Conservation (phyloP, 495 filamentous ascomycete species). For the Hypoxylon intermedium region DNA sequence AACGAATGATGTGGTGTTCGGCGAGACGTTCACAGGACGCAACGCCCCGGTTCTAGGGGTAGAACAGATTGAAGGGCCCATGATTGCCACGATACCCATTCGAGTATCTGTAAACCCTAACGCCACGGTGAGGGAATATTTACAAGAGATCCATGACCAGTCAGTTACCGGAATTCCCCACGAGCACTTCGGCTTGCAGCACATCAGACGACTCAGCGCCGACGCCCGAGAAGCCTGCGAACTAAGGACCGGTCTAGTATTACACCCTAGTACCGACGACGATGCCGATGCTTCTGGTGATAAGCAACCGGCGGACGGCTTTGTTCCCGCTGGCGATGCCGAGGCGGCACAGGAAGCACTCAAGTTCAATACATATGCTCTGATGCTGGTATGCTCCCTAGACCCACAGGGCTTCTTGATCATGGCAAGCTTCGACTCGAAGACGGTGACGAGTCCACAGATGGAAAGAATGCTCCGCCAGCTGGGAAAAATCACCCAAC, state of each 20-base stretch:
- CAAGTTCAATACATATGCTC: slow-evolving; percentile 71
- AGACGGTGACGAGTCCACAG: slow-evolving; percentile 41
- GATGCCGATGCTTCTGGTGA: slow-evolving; percentile 39
- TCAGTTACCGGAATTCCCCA: slow-evolving; percentile 62
- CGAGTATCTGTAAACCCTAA: slow-evolving; percentile 54
- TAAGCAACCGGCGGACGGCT: slow-evolving; percentile 56
- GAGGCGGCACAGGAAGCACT: slow-evolving; percentile 69
- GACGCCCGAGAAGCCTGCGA: slow-evolving; percentile 72
- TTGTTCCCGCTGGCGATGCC: slow-evolving; percentile 53
- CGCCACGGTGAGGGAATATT: slow-evolving; percentile 43
- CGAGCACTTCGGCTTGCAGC: slow-evolving; percentile 73
- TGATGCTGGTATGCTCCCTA: slow-evolving; percentile 69
- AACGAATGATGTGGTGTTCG: slow-evolving; percentile 60
- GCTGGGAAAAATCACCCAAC: slow-evolving; percentile 38
- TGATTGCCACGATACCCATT: slow-evolving; percentile 71
- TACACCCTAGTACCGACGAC: slow-evolving; percentile 51
- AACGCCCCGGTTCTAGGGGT: slow-evolving; percentile 59
- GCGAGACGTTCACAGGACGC: slow-evolving; percentile 65
- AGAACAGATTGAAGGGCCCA: slow-evolving; percentile 62
- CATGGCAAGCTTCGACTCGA: slow-evolving; percentile 68
- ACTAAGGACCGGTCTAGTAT: slow-evolving; percentile 55
- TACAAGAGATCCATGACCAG: slow-evolving; percentile 61
- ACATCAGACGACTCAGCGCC: slow-evolving; percentile 66
- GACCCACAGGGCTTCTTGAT: slow-evolving; percentile 62
- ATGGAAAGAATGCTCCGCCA: slow-evolving; percentile 46